These are phyloP conservation scores for Malus hybrid DNA, from an alignment of 331 rosid genomes.

Conservation along the genomic window DNA sequence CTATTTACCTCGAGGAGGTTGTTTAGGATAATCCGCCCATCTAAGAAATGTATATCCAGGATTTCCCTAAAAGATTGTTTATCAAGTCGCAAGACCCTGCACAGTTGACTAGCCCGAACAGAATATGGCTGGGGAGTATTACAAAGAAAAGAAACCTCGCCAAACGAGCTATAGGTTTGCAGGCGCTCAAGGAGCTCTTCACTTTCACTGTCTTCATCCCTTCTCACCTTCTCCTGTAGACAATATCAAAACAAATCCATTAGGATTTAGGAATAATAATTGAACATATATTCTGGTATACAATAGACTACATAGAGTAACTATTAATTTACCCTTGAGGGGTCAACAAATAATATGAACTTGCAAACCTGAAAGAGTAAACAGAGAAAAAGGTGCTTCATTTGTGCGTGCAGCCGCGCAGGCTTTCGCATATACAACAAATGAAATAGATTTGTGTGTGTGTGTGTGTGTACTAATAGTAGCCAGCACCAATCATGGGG, in stretches of 20 bases:
- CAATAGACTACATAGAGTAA: neutral
- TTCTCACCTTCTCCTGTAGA: constrained; percentile 32
- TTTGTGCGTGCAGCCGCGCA: neutral
- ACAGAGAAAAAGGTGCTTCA: neutral
- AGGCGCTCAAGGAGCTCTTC: constrained; percentile 19
- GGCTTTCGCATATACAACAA: neutral
- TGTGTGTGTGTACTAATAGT: neutral
- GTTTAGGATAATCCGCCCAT: constrained; percentile 47
- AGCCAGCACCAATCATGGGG: neutral
- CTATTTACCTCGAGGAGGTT: constrained; percentile 52
- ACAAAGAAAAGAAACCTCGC: constrained; percentile 65
- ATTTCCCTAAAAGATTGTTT: constrained; percentile 45
- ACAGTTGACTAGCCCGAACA: constrained; percentile 37
- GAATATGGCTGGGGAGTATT: constrained; percentile 40
- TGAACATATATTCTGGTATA: neutral
- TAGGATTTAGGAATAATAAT: neutral
- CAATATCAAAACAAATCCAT: neutral
- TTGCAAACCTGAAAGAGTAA: neutral
- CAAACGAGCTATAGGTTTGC: constrained; percentile 33
- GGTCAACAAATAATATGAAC: neutral
- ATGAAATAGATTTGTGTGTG: neutral
- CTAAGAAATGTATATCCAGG: constrained; percentile 39
- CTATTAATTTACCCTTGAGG: neutral
- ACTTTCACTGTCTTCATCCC: constrained; percentile 23
- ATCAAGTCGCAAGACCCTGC: constrained; percentile 55